These are phyloP conservation scores for Dictyostelium citrinum DNA, from an alignment of 78 protist species.

Conservation along the genomic window DNA sequence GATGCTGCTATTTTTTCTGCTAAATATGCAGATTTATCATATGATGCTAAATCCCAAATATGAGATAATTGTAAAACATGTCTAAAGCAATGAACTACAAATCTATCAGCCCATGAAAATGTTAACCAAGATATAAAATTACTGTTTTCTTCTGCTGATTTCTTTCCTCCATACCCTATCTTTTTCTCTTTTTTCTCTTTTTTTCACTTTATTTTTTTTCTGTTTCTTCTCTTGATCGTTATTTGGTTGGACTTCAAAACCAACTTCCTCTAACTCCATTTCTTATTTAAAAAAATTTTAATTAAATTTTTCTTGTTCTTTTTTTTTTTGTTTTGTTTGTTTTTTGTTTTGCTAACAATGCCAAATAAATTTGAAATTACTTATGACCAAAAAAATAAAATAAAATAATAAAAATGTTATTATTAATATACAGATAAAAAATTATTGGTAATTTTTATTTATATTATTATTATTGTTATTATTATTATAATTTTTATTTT, in stretches of 20 bases:
- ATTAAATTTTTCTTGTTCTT: not conserved
- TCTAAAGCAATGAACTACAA: constrained; percentile 49
- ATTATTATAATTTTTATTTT: too few relatives aligned
- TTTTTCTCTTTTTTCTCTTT: not conserved
- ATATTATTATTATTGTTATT: too few relatives aligned
- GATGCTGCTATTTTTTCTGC: not conserved
- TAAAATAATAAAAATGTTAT: not conserved
- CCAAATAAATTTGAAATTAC: not conserved
- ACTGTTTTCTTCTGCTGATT: constrained; percentile 14
- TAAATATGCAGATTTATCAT: constrained; percentile 24
- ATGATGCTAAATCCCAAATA: constrained; percentile 59
- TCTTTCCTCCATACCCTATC: constrained; percentile 29
- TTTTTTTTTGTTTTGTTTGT: not conserved
- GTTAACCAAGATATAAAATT: not conserved
- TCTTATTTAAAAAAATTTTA: not conserved
- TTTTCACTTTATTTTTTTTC: not conserved
- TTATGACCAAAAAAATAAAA: not conserved
- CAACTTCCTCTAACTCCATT: not conserved
- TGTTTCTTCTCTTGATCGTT: not conserved
- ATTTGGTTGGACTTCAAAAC: not conserved
- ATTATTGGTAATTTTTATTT: not conserved
- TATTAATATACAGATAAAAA: not conserved
- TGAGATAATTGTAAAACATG: constrained; percentile 43
- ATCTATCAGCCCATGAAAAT: constrained; percentile 45
- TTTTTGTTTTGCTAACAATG: not conserved